Evolutionary conservation across 2,329 filamentous ascomycete species (phyloP), one percentile per base, ranked within the genome.

Genomic region (Knufia fluminis): DNA sequence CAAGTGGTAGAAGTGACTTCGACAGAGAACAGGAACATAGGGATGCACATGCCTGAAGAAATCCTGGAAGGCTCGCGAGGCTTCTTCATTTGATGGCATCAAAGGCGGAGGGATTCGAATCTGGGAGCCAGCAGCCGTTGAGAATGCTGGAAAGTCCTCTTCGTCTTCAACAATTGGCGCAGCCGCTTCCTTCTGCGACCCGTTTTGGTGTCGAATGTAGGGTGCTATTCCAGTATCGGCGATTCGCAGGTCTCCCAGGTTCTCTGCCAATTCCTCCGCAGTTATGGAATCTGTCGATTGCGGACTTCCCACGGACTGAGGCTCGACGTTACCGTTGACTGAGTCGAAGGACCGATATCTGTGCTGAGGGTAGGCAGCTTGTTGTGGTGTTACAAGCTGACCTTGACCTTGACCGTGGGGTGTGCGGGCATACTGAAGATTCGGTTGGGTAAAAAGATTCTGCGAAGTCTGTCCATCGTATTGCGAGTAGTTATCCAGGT

Each of bases 31-130:
- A 0, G 91, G 91, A 1, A 94, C 82, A 59, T 95, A 97, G 0
- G 90, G 90, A 61, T 97, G 92, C 26, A 96, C 85, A 58, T 96
- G 83, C 28, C 76, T 73, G 66, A 97, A 97, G 64, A 88, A 97
- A 38, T 94, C 84, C 33, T 92, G 82, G 63, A 97, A 94, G 63
- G 92, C 94, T 31, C 85, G 78, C 62, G 89, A 71, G 3, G 83
- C 83, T 31, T 86, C 86, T 39, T 87, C 82, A 26, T 96, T 88
- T 24, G 84, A 78, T 1, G 91, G 91, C 89, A 97, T 95, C 61
- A 97, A 77, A 60, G 94, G 89, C 0, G 85, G 86, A 0, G 91
- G 92, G 54, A 97, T 95, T 31, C 88, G 80, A 51, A 95, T 84
- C 51, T 85, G 89, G 19, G 82, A 75, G 44, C 88, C 88, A 6